Conservation (phyloP, 257 asterid species). For the Solanum pimpinellifolium region DNA sequence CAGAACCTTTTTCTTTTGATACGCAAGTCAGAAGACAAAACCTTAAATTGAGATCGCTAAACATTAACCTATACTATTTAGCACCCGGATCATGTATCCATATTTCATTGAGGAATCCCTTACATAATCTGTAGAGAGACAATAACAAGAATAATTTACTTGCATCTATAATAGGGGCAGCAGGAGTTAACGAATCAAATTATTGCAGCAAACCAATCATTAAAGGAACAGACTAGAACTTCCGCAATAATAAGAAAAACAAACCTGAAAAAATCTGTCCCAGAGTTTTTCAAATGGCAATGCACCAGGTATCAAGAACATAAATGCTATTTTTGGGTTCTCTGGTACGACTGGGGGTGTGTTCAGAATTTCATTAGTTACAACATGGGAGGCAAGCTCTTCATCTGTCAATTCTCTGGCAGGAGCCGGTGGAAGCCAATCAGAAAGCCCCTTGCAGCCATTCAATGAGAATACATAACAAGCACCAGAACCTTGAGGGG, state of each 20-base stretch:
- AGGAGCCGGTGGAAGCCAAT: constrained; percentile 82
- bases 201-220: not conserved
- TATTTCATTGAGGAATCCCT: not conserved
- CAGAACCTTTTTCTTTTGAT: not conserved
- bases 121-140: not conserved
- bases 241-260: not conserved
- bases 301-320: constrained; percentile 91
- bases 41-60: not conserved
- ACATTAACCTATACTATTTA: not conserved
- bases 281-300: constrained; percentile 96
- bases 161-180: not conserved
- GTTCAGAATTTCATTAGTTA: constrained; percentile 68
- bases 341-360: constrained; percentile 33
- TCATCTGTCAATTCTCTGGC: constrained; percentile 74
- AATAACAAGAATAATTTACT: not conserved
- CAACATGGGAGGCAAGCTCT: constrained; percentile 83
- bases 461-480: constrained; percentile 74
- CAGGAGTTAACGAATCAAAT: not conserved
- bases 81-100: not conserved
- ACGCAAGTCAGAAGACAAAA: not conserved
- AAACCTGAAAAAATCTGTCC: constrained; percentile 96
- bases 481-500: constrained; percentile 73
- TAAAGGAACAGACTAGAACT: not conserved
- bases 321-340: constrained; percentile 80
- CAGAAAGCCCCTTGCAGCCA: constrained; percentile 62